Percentiles rank a stretch among this genome's conserved stretches.
Evolutionary conservation across 176 grass and related monocot species (phyloP).

Genomic region (Cenchrus fungigraminus): DNA sequence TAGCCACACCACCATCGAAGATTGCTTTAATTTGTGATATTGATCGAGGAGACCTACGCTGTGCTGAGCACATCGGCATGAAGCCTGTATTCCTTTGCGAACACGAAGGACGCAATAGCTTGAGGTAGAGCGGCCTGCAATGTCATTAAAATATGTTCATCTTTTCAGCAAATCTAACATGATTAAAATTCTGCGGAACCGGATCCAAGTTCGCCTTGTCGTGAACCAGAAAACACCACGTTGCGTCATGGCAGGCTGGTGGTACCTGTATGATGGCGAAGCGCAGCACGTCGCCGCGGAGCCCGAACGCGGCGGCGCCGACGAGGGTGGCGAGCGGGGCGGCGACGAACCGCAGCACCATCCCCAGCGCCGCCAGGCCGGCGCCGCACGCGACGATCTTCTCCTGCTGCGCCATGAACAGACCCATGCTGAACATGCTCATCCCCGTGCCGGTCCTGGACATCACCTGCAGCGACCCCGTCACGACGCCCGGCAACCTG

Average conservation of each 20-base stretch:
- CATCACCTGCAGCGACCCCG: constrained; percentile 79
- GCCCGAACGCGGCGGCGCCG: constrained; percentile 51
- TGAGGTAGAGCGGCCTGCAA: constrained; percentile 77
- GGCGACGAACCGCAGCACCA: constrained; percentile 66
- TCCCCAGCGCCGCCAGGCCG: constrained; percentile 52
- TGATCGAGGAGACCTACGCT: constrained; percentile 44
- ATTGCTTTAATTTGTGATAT: no score
- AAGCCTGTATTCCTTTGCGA: constrained; percentile 77
- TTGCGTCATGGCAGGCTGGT: no score
- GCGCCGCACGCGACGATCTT: constrained; percentile 65
- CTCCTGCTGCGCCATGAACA: constrained; percentile 47
- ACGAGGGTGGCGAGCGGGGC: constrained; percentile 57
- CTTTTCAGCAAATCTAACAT: no score
- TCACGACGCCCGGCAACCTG: constrained; percentile 64
- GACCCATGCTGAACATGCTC: constrained; percentile 90
- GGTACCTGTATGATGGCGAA: constrained; percentile 77
- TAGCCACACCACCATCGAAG: no score
- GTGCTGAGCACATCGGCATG: constrained; percentile 77
- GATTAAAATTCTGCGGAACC: no score
- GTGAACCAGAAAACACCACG: no score
- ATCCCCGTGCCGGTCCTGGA: constrained; percentile 66
- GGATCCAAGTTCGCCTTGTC: no score
- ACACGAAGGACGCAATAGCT: constrained; percentile 73
- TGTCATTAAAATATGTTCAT: no score
- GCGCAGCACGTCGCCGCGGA: constrained; percentile 60